Base-by-base conservation (phyloP, 805 yeast species). In the Barnettozyma vustinii region DNA sequence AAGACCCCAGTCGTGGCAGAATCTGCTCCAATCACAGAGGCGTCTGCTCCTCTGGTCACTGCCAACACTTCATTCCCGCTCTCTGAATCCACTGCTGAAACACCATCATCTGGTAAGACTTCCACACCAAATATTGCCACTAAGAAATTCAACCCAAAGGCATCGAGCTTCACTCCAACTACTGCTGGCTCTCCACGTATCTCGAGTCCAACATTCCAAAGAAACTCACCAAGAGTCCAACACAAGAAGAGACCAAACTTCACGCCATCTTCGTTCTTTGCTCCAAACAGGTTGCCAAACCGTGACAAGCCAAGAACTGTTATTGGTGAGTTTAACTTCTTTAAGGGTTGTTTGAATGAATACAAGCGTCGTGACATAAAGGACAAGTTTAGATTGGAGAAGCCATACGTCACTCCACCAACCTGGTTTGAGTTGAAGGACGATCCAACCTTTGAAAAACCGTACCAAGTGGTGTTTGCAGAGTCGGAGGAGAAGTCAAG, bases 361-460 rank as follows among this genome's bases (percentile, higher is more conserved):
- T 51, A 55, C 58, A 27, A 63, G 53, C 47, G 54, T 48, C 33
- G 45, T 39, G 49, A 47, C 3, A 56, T 52, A 9, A 57, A 58
- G 56, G 67, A 65, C 37, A 63, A 65, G 18, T 70, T 74, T 45
- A 57, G 65, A 20, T 70, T 83, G 52, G 90, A 83, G 55, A 79
- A 72, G 56, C 81, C 94, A 7, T 87, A 77, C 63, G 72, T 73
- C 37, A 83, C 92, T 0, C 83, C 87, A 9, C 95, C 95, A 45
- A 83, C 91, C 0, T 87, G 95, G 95, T 72, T 43, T 79, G 81
- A 32, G 9, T 36, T 41, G 40, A 42, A 46, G 30, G 33, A 37
- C 19, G 52, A 50, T 40, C 56, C 57, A 33, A 56, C 56, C 2
- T 65, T 76, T 21, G 85, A 79, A 40, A 81, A 77, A 49, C 72